Conservation (phyloP, 208 protist genomes). For the Acanthamoeba lenticulata region DNA sequence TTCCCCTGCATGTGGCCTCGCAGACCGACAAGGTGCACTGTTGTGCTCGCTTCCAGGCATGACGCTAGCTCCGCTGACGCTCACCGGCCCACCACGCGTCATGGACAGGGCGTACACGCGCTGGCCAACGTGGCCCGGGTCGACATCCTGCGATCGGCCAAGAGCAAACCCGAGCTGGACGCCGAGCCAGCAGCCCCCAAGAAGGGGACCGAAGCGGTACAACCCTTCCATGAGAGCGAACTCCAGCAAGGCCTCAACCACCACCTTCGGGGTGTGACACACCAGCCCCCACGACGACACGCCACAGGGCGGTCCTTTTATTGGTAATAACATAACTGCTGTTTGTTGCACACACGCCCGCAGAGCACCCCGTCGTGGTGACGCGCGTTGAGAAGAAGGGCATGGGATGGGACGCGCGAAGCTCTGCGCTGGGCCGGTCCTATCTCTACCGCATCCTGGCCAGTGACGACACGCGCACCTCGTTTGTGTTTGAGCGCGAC, state of each 20-base stretch:
- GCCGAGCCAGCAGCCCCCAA: not conserved
- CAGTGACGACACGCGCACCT: not conserved
- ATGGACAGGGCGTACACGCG: not conserved
- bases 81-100: not conserved
- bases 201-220: not conserved
- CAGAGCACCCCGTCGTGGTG: slow-evolving; percentile 31
- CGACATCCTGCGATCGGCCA: not conserved
- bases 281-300: not conserved
- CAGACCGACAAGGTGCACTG: not conserved
- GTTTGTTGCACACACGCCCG: not conserved
- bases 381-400: not conserved
- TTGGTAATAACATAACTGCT: not conserved
- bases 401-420: not conserved
- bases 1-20: not conserved
- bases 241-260: not conserved
- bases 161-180: not conserved
- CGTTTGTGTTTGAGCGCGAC: slow-evolving; percentile 19
- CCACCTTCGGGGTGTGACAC: not conserved
- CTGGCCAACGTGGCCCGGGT: slow-evolving; percentile 2
- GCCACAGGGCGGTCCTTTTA: not conserved
- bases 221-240: not conserved
- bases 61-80: not conserved
- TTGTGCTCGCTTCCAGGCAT: not conserved
- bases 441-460: slow-evolving; percentile 10
- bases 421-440: not conserved